These are phyloP conservation scores for Wickerhamomyces sp. DNA, from an alignment of 1,139 yeast genomes.

Conservation along the genomic window DNA sequence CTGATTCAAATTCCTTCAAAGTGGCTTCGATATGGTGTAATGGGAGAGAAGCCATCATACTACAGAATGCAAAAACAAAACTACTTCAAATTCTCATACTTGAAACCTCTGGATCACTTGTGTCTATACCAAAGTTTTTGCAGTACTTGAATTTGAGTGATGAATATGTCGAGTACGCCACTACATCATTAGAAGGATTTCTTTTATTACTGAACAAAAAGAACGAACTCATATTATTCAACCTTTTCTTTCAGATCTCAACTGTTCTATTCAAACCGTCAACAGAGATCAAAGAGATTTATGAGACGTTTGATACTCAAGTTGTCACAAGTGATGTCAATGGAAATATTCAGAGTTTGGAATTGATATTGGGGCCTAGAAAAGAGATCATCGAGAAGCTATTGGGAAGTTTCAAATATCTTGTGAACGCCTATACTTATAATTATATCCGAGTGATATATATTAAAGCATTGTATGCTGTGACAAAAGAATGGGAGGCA, in stretches of 20 bases:
- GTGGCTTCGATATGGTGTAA: conserved; percentile 41
- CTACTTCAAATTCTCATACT: conserved; percentile 50
- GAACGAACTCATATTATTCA: conserved; percentile 42
- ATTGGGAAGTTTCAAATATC: conserved; percentile 44
- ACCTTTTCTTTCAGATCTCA: conserved; percentile 59
- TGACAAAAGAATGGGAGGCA: conserved; percentile 53
- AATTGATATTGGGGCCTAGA: conserved; percentile 43
- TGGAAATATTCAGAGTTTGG: conserved; percentile 24
- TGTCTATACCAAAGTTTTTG: conserved; percentile 24
- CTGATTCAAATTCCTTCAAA: conserved; percentile 32
- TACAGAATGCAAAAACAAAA: conserved; percentile 30
- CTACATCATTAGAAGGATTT: conserved; percentile 21
- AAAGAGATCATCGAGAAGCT: conserved; percentile 38
- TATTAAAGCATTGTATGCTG: conserved; percentile 50
- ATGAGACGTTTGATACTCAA: conserved; percentile 20
- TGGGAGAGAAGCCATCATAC: conserved; percentile 56
- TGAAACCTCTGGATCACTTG: conserved; percentile 25
- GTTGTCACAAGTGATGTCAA: conserved; percentile 15
- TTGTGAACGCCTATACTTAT: conserved; percentile 54
- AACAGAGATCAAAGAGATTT: conserved; percentile 23
- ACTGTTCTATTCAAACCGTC: conserved; percentile 37
- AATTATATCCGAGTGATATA: conserved; percentile 60
- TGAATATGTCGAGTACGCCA: conserved; percentile 16
- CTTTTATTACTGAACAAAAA: conserved; percentile 32
- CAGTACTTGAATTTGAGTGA: conserved; percentile 18